Evolutionary conservation across 192 early-diverging fungal genomes (phyloP).

Genomic region (Entophlyctis helioformis): DNA sequence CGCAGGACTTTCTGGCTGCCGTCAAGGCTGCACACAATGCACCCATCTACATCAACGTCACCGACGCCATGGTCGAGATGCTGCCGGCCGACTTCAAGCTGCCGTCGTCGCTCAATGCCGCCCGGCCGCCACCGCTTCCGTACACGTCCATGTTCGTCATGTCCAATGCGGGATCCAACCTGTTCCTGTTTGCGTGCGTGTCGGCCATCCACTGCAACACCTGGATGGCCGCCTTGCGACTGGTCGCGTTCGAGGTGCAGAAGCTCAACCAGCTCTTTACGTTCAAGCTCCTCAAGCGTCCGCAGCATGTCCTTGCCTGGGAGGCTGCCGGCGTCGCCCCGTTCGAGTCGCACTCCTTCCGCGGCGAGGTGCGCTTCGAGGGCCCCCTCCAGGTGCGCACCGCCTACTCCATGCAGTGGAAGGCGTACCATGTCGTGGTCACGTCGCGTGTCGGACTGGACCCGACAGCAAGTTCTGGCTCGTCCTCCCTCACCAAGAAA

Average conservation of each 20-base stretch:
- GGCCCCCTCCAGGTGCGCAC: slow-evolving; percentile 14
- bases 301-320: slow-evolving; percentile 13
- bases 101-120: not conserved
- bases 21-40: slow-evolving; percentile 16
- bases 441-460: too few relatives aligned
- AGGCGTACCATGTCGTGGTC: slow-evolving; percentile 20
- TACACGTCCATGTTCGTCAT: slow-evolving; percentile 26
- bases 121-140: slow-evolving; percentile 23
- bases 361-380: slow-evolving; percentile 18
- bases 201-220: slow-evolving; percentile 24
- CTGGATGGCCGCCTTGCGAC: slow-evolving; percentile 31
- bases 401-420: slow-evolving; percentile 20
- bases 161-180: slow-evolving; percentile 24
- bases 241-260: slow-evolving; percentile 20
- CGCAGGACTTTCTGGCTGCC: slow-evolving; percentile 14
- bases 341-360: slow-evolving; percentile 8
- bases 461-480: too few relatives aligned
- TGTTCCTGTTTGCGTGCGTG: slow-evolving; percentile 17
- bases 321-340: slow-evolving; percentile 14
- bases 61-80: slow-evolving; percentile 14
- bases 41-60: slow-evolving; percentile 20
- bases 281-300: slow-evolving; percentile 12
- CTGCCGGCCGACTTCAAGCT: slow-evolving; percentile 11
- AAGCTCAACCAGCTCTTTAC: slow-evolving; percentile 25
- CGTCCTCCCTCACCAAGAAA: too few relatives aligned